Conservation (phyloP, 495 filamentous ascomycete species). For the Penicillium soppii region DNA sequence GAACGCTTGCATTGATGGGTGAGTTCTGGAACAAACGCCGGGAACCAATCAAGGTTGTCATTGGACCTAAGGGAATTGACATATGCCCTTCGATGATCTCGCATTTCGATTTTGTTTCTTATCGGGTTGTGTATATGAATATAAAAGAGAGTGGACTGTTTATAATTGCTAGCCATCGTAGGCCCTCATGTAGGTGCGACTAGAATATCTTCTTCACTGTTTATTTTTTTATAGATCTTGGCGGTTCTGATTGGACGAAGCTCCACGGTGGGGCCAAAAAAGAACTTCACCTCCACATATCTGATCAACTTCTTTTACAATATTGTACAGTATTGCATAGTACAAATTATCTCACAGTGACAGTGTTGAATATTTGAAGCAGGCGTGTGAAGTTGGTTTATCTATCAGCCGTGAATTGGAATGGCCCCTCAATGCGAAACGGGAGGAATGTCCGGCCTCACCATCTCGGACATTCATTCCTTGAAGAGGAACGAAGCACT, state of each 20-base stretch:
- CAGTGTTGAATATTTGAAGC: neutral
- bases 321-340: neutral
- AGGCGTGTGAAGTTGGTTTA: conserved; percentile 11
- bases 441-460: conserved; percentile 31
- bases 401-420: conserved; percentile 11
- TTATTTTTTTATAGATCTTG: neutral
- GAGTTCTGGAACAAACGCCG: neutral
- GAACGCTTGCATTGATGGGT: neutral
- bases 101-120: too few relatives aligned
- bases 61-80: too few relatives aligned
- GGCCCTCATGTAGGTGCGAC: too few relatives aligned
- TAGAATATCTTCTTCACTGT: too few relatives aligned
- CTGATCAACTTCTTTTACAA: neutral
- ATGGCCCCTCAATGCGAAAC: conserved; percentile 13
- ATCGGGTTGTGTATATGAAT: too few relatives aligned
- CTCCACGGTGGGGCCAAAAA: neutral
- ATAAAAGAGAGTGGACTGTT: too few relatives aligned
- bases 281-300: neutral
- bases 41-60: neutral
- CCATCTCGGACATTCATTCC: conserved; percentile 46
- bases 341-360: neutral
- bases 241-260: neutral
- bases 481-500: conserved; percentile 37
- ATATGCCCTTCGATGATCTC: too few relatives aligned
- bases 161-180: too few relatives aligned